phyloP scores from a whole-genome alignment of 768 basidiomycete species.

The Dioszegia hungarica region DNA sequence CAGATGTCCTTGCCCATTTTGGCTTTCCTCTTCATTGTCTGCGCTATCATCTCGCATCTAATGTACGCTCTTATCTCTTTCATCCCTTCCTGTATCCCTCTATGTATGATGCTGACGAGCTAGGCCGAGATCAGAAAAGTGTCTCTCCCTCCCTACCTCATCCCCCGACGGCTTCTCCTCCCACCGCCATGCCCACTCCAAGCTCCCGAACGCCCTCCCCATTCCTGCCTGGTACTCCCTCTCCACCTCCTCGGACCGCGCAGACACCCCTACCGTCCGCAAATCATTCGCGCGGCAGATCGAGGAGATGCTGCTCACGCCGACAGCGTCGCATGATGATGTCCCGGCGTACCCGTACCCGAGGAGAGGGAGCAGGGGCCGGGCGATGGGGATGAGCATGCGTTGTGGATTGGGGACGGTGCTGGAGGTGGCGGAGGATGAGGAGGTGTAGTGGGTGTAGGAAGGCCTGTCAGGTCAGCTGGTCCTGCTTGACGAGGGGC shows the following conservation, averaged over 20 bases:
- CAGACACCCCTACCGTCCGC: background rate
- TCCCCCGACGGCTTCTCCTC: background rate
- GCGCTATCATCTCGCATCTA: slow-evolving; percentile 20
- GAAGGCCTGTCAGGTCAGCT: background rate
- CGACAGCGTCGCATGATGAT: background rate
- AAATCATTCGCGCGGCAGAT: background rate
- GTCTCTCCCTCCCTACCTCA: background rate
- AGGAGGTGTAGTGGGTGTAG: background rate
- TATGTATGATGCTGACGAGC: background rate
- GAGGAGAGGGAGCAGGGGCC: background rate
- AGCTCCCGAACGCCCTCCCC: background rate
- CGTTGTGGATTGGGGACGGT: slow-evolving; percentile 2
- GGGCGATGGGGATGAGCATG: background rate
- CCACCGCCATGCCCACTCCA: background rate
- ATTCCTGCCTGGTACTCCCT: background rate
- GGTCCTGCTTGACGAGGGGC: too few species aligned
- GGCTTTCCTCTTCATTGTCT: slow-evolving; percentile 23
- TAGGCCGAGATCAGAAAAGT: background rate
- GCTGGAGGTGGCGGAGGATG: slow-evolving; percentile 4
- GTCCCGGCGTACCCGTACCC: background rate
- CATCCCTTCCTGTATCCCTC: too few species aligned
- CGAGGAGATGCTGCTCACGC: background rate
- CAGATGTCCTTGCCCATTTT: slow-evolving; percentile 34
- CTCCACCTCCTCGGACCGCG: background rate
- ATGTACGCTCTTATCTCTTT: slow-evolving; percentile 19